Base-by-base conservation (phyloP, 352 stramenopile species). In the Hyaloperonospora arabidopsidis region DNA sequence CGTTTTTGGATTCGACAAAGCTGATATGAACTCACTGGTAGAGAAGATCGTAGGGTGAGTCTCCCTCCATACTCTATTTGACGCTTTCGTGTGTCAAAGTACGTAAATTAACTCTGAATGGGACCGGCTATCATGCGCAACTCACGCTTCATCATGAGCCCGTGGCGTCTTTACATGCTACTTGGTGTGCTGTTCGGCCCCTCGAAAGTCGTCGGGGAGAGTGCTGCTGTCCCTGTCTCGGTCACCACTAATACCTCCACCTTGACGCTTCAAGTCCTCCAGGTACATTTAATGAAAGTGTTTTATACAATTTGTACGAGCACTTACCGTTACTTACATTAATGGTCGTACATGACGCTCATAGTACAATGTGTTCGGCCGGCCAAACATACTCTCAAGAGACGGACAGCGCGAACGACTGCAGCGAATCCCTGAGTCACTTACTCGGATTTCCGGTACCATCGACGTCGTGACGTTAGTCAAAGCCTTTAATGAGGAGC, bases 321-420 rank as follows among this genome's bases (percentile, higher is more conserved):
- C n/a, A 41, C 4, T 10, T 29, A 29, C 25, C 25, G 25, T 29
- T 3, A 7, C 25, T 29, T 29, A 41, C 38, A 40, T 44, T 12
- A 18, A 44, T 18, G 35, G 35, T 18, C 12, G 12, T 18, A 41
- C n/a, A 41, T 44, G 38, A 44, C 19, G 11, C 19, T 19, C 38
- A 21, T 44, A 93, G 71, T 93, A 93, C 69, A 93, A 93, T 54
- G 54, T 90, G 5, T 93, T 93, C 59, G 79, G 79, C 1, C 68
- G 82, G 2, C 79, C 82, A 18, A 68, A 68, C 36, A 59, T 84
- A 59, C 73, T 90, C n/a, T 89, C 78, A 13, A 63, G 70, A 1
- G 83, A 93, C 59, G 83, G 79, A 10, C 83, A 93, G 45, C 55
- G 47, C n/a, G 79, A 87, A 59, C 78, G 83, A 10, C 54, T 93